Percentiles rank a stretch among this genome's conserved stretches.
phyloP scores from a whole-genome alignment of 331 rosid species.

The Acacia concinna region DNA sequence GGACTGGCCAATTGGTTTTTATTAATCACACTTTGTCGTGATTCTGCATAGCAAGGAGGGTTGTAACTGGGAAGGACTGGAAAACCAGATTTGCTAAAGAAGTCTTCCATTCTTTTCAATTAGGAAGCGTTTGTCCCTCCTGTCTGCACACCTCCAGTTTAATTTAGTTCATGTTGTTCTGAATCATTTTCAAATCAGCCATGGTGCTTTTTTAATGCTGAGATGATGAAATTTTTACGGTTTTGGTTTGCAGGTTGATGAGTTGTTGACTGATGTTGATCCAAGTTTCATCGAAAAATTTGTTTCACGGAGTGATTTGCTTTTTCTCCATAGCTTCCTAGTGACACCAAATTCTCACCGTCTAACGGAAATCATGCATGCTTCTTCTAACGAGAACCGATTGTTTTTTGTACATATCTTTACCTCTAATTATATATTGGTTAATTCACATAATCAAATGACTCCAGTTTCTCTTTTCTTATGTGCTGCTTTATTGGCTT shows the following conservation, averaged over 20 bases:
- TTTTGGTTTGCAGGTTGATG: constrained; percentile 63
- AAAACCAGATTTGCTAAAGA: constrained; percentile 6
- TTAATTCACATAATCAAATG: constrained; percentile 9
- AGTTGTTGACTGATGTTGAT: constrained; percentile 68
- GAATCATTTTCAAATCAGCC: constrained; percentile 3
- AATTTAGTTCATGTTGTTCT: neutral
- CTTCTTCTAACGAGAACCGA: constrained; percentile 58
- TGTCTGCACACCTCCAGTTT: neutral
- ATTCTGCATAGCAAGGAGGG: neutral
- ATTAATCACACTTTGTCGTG: constrained; percentile 23
- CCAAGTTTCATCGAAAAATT: constrained; percentile 53
- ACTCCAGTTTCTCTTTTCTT: constrained; percentile 26
- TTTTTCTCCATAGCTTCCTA: constrained; percentile 56
- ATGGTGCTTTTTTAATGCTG: constrained; percentile 17
- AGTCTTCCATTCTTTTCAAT: constrained; percentile 20
- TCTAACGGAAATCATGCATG: constrained; percentile 64
- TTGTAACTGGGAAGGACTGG: constrained; percentile 5
- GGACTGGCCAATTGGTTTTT: neutral
- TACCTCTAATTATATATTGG: constrained; percentile 12
- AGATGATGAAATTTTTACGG: constrained; percentile 17
- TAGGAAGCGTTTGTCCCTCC: neutral
- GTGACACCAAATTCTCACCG: constrained; percentile 92
- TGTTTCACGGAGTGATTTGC: constrained; percentile 55
- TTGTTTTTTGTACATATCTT: constrained; percentile 64
- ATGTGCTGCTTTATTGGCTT: constrained; percentile 29